Evolutionary conservation across 2,329 filamentous ascomycete genomes (phyloP).

Genomic region (Microdochium paspali): DNA sequence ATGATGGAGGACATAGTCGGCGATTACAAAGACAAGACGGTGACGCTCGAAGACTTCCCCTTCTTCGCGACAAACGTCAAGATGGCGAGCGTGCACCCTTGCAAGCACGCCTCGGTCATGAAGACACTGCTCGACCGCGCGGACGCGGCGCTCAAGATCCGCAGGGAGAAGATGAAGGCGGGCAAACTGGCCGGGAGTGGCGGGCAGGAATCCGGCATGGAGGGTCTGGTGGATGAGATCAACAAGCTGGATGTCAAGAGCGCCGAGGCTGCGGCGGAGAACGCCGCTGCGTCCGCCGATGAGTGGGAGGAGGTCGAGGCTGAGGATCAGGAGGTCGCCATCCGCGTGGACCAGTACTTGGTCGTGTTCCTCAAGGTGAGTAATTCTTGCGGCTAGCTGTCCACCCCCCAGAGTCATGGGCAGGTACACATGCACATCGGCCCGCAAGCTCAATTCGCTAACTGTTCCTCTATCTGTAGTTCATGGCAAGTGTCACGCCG

Average conservation of each 20-base stretch:
- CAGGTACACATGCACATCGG: background rate
- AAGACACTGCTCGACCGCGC: slow-evolving; percentile 93
- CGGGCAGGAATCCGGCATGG: slow-evolving; percentile 53
- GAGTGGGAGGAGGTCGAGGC: slow-evolving; percentile 60
- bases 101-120: slow-evolving; percentile 97
- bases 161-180: slow-evolving; percentile 69
- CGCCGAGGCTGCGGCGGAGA: slow-evolving; percentile 40
- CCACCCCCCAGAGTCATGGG: too few relatives aligned
- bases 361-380: slow-evolving; percentile 78
- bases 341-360: slow-evolving; percentile 80
- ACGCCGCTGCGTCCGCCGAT: slow-evolving; percentile 41
- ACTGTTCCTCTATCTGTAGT: slow-evolving; percentile 30
- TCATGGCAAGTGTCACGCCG: slow-evolving; percentile 83
- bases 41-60: slow-evolving; percentile 94
- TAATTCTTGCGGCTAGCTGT: too few relatives aligned
- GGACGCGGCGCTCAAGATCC: slow-evolving; percentile 82
- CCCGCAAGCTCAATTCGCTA: background rate
- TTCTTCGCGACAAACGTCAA: slow-evolving; percentile 88
- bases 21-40: slow-evolving; percentile 97
- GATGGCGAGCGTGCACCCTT: slow-evolving; percentile 94
- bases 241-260: slow-evolving; percentile 50
- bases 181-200: slow-evolving; percentile 37
- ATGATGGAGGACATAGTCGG: slow-evolving; percentile 98
- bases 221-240: slow-evolving; percentile 78
- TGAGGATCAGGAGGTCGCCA: slow-evolving; percentile 66